Evolutionary conservation across 2,329 filamentous ascomycete species (phyloP), one percentile per base, ranked within the genome.

Genomic region (Nemania serpens): DNA sequence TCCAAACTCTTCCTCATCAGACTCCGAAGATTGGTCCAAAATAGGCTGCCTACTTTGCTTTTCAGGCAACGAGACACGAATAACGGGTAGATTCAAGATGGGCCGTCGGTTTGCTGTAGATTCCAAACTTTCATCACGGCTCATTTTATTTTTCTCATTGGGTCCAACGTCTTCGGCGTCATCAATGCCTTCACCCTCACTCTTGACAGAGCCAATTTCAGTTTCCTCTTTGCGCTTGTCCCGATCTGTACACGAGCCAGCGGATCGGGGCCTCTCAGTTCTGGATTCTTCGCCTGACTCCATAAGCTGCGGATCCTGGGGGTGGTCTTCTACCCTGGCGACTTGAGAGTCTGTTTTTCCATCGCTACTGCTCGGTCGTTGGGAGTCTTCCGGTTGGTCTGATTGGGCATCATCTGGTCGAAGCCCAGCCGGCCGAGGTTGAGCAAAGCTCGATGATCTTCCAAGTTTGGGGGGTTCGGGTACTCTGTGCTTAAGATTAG

Each of bases 1-100:
- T 17, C 80, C 83, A 75, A 86, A 82, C 49, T 86, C 84, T 58
- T 87, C 84, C 45, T 86, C 82, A 52, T 80, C 65, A 12, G 79
- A 81, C 55, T 86, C 83, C 0, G 82, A 84, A 47, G 82, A 81
- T 55, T 77, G 75, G 48, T 79, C 78, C 4, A 74, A 64, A 11
- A 75, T 67, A 11, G 68, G 66, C 29, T 70, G 62, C 10, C 63
- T 67, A 5, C 70, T 65, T 53, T 72, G 70, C 59, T 77, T 79
- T 49, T 63, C 49, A 12, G 63, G 60, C 22, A 63, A 18, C 1
- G 60, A 58, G 17, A 65, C 29, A 45, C 29, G 55, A 52, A 62
- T 60, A 17, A 34, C 47, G 18, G 62, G 59, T 45, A 61, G 17
- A 47, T 58, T 61, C 6, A 67, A 20, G 2, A n/a, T 63, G 25